Evolutionary conservation across 352 stramenopile genomes (phyloP).

Genomic region (Elongisporangium anandrum): DNA sequence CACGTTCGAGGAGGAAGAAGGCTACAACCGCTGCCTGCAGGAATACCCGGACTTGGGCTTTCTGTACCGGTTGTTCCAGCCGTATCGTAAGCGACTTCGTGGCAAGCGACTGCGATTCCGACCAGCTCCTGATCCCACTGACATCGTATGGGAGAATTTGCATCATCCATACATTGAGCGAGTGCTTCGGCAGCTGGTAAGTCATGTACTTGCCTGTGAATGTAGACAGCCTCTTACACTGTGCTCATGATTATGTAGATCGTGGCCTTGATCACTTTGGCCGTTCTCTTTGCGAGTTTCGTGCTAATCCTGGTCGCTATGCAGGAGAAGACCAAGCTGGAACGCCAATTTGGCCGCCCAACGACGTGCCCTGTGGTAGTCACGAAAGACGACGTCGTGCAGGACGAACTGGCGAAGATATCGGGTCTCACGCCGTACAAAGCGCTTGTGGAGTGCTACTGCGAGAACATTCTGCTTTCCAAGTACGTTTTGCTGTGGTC

Average conservation of each 20-base stretch:
- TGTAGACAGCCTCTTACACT: no score
- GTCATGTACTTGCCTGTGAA: slow-evolving; percentile 1
- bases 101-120: slow-evolving; percentile 72
- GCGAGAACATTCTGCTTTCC: slow-evolving; percentile 44
- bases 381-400: slow-evolving; percentile 56
- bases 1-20: slow-evolving; percentile 84
- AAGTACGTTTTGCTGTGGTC: slow-evolving; percentile 19
- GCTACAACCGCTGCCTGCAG: slow-evolving; percentile 64
- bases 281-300: slow-evolving; percentile 71
- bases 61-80: slow-evolving; percentile 71
- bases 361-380: slow-evolving; percentile 56
- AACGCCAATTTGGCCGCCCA: slow-evolving; percentile 59
- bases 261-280: slow-evolving; percentile 62
- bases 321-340: slow-evolving; percentile 65
- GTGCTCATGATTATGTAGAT: slow-evolving; percentile 17
- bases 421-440: slow-evolving; percentile 60
- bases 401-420: slow-evolving; percentile 60
- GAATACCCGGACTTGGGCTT: slow-evolving; percentile 76
- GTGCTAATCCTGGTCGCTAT: slow-evolving; percentile 72
- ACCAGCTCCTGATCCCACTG: slow-evolving; percentile 67
- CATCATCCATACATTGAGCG: slow-evolving; percentile 60
- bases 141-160: slow-evolving; percentile 85
- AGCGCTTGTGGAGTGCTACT: slow-evolving; percentile 77
- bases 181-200: slow-evolving; percentile 55
- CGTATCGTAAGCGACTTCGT: slow-evolving; percentile 51